These are phyloP conservation scores for Daldinia decipiens DNA, from an alignment of 495 filamentous ascomycete species.

Conservation along the genomic window DNA sequence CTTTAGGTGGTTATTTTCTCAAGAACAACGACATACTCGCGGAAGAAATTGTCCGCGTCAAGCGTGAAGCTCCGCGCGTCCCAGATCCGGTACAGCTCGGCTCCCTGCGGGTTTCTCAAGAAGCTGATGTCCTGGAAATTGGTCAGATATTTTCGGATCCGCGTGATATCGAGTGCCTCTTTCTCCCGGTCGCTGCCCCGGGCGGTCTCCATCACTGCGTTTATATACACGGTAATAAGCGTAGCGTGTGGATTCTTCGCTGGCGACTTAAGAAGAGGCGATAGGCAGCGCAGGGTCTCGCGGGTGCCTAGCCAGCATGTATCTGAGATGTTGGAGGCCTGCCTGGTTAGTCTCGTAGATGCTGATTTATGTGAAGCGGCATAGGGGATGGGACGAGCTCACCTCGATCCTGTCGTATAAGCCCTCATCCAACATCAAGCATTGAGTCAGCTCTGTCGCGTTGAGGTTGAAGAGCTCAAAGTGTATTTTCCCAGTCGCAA, in stretches of 20 bases:
- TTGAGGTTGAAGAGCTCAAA: conserved; percentile 4
- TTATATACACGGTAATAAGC: conserved; percentile 46
- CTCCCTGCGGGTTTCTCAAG: conserved; percentile 8
- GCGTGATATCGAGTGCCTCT: neutral
- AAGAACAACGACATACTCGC: conserved; percentile 13
- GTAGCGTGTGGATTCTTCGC: conserved; percentile 44
- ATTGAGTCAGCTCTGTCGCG: neutral
- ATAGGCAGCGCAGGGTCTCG: conserved; percentile 19
- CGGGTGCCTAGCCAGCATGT: conserved; percentile 8
- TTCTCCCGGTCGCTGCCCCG: neutral
- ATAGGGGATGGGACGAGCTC: neutral
- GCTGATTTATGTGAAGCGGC: neutral
- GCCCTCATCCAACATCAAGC: neutral
- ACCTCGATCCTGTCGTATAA: conserved; percentile 19
- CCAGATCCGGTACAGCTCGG: conserved; percentile 14
- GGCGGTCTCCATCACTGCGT: conserved; percentile 32
- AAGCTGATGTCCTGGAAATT: neutral
- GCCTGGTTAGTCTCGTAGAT: neutral
- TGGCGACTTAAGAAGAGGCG: conserved; percentile 40
- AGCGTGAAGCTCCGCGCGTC: conserved; percentile 9
- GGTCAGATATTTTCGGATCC: neutral
- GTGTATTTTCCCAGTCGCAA: conserved; percentile 8
- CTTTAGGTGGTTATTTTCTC: too few species aligned
- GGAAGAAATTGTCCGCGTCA: conserved; percentile 32
- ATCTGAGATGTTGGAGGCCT: conserved; percentile 22